Evolutionary conservation across 805 yeast genomes (phyloP).

Genomic region (Hagleromyces aurorensis): DNA sequence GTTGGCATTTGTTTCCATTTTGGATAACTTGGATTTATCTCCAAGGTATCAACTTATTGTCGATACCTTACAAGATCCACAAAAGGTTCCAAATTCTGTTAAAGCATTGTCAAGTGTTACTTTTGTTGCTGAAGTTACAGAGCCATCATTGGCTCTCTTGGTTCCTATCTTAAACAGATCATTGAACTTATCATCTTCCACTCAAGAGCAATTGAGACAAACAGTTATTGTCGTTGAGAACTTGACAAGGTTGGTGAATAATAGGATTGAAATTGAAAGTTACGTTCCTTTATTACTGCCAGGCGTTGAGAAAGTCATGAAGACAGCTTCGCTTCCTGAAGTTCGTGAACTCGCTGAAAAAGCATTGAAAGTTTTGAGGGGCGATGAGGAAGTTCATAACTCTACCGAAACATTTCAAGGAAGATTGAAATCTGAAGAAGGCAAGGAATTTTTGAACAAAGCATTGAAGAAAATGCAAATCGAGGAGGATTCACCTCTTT

Average conservation of each 20-base stretch:
- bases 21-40: constrained; percentile 87
- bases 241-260: constrained; percentile 89
- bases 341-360: constrained; percentile 89
- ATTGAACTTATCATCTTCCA: constrained; percentile 68
- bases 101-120: constrained; percentile 88
- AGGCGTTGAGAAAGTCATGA: constrained; percentile 81
- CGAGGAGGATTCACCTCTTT: too few species aligned
- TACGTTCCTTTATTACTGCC: constrained; percentile 84
- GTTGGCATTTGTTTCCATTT: constrained; percentile 62
- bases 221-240: constrained; percentile 94
- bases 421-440: constrained; percentile 51
- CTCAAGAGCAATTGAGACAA: constrained; percentile 95
- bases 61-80: constrained; percentile 84
- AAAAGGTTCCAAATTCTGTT: constrained; percentile 81
- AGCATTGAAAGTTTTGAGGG: constrained; percentile 73
- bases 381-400: constrained; percentile 60
- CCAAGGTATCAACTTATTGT: constrained; percentile 81
- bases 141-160: constrained; percentile 81
- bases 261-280: constrained; percentile 81
- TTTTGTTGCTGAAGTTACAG: constrained; percentile 97
- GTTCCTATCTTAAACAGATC: constrained; percentile 92
- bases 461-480: too few species aligned
- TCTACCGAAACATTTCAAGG: constrained; percentile 61
- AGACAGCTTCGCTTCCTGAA: constrained; percentile 91
- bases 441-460: constrained; percentile 37